phyloP scores from a whole-genome alignment of 257 asterid species.

The Penstemon davidsonii region DNA sequence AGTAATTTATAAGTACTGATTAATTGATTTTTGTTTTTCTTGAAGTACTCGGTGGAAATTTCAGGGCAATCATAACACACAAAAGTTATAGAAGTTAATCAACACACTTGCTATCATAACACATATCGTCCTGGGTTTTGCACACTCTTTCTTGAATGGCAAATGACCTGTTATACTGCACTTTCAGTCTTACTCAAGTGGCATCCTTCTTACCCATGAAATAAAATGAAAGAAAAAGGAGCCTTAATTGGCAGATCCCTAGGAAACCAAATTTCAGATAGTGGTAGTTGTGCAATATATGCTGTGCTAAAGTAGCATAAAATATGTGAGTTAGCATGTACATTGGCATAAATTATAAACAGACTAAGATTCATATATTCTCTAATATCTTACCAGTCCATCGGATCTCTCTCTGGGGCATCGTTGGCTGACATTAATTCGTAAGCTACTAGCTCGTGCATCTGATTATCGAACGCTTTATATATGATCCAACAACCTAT shows the following conservation, averaged over 20 bases:
- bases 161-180: slow-evolving; percentile 4
- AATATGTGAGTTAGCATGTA: neutral
- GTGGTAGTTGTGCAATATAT: neutral
- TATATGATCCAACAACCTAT: slow-evolving; percentile 91
- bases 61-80: neutral
- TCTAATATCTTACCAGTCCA: slow-evolving; percentile 69
- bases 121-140: neutral
- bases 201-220: neutral
- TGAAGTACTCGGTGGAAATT: neutral
- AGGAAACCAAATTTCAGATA: neutral
- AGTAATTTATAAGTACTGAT: neutral
- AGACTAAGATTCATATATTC: neutral
- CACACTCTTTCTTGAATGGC: neutral
- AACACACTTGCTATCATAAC: neutral
- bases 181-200: neutral
- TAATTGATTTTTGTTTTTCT: neutral
- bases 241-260: neutral
- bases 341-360: neutral
- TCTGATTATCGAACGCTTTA: slow-evolving; percentile 51
- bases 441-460: slow-evolving; percentile 68
- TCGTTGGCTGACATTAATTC: slow-evolving; percentile 96
- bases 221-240: neutral
- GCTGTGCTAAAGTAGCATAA: neutral
- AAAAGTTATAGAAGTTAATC: neutral
- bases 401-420: slow-evolving; percentile 96